A percentile compares a stretch with the other conserved stretches of the same genome.
phyloP scores from a whole-genome alignment of 1,284 basidiomycete species.

The Neolentinus lepideus region DNA sequence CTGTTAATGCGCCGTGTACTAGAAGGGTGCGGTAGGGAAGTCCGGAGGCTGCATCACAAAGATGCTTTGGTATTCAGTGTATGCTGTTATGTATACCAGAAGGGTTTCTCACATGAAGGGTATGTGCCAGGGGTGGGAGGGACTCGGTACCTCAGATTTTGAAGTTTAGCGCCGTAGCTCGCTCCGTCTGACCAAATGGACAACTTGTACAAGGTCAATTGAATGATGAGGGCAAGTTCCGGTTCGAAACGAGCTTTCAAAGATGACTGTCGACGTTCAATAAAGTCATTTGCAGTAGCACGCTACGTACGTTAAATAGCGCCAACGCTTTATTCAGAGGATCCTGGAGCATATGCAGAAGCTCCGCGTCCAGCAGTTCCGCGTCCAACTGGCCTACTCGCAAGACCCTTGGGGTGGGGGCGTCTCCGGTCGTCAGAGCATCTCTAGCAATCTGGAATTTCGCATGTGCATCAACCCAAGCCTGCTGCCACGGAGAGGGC shows the following conservation, averaged over 20 bases:
- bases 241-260: constrained; percentile 68
- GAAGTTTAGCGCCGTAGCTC: constrained; percentile 88
- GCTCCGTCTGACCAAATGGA: constrained; percentile 78
- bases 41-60: constrained; percentile 44
- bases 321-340: constrained; percentile 76
- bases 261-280: constrained; percentile 36
- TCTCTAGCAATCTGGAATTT: constrained; percentile 39
- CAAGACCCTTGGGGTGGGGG: constrained; percentile 41
- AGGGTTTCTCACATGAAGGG: neutral
- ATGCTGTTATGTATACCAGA: neutral
- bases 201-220: constrained; percentile 76
- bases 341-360: constrained; percentile 77
- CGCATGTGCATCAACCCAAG: constrained; percentile 56
- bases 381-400: constrained; percentile 93
- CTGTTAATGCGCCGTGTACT: constrained; percentile 68
- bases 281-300: neutral
- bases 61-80: constrained; percentile 5
- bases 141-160: constrained; percentile 67
- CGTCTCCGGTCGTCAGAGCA: constrained; percentile 22
- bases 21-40: constrained; percentile 54
- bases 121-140: constrained; percentile 15
- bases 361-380: constrained; percentile 86
- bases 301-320: constrained; percentile 54
- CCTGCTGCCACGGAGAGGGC: constrained; percentile 42
- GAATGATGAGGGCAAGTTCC: constrained; percentile 75